Conservation (phyloP, 345 rosid genomes). For the Hypericum androsaemum region DNA sequence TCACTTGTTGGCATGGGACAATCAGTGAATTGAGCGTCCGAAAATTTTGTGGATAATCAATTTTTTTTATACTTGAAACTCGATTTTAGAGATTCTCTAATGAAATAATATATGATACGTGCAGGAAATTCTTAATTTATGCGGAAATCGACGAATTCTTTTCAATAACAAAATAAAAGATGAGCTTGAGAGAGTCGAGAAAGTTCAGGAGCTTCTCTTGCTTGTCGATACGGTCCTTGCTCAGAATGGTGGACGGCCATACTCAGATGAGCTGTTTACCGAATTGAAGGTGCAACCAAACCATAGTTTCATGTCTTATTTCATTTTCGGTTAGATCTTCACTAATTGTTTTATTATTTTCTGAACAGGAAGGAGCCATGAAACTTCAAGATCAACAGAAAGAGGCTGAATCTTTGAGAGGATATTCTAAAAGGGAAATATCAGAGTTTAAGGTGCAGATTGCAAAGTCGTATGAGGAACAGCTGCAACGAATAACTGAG, state of each 20-base stretch:
- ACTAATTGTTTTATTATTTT: not conserved
- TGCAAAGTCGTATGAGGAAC: constrained; percentile 43
- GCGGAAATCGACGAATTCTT: constrained; percentile 50
- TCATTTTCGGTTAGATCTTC: not conserved
- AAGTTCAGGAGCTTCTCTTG: constrained; percentile 54
- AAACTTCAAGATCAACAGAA: constrained; percentile 59
- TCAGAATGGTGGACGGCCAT: constrained; percentile 65
- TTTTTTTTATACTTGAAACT: too few species aligned
- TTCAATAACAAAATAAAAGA: constrained; percentile 79
- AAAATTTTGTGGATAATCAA: too few species aligned
- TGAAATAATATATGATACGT: not conserved
- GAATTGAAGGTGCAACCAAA: constrained; percentile 46
- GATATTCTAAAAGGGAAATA: constrained; percentile 49
- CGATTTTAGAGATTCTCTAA: too few species aligned
- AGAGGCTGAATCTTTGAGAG: constrained; percentile 47
- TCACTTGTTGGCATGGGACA: too few species aligned
- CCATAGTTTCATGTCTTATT: not conserved
- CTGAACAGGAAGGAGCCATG: constrained; percentile 49
- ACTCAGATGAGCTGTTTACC: constrained; percentile 57
- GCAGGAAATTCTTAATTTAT: constrained; percentile 54
- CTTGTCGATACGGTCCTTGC: constrained; percentile 41
- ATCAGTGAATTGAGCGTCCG: too few species aligned
- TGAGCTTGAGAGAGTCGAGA: constrained; percentile 38
- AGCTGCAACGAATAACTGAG: constrained; percentile 58
- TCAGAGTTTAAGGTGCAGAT: constrained; percentile 53